These are phyloP conservation scores for Cladosporium austrohemisphaericum DNA, from an alignment of 2,329 filamentous ascomycete species.

Conservation along the genomic window DNA sequence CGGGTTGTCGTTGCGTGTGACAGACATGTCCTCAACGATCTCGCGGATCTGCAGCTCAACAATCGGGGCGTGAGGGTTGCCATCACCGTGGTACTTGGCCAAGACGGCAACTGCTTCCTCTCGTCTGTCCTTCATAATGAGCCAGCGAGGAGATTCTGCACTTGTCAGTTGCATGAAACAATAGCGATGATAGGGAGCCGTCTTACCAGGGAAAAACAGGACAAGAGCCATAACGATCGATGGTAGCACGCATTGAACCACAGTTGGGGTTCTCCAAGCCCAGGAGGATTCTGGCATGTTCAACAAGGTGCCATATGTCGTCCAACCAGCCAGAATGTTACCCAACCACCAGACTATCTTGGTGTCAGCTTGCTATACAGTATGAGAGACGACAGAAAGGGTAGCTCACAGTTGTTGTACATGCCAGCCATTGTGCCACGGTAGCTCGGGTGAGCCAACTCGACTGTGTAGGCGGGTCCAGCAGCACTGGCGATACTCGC, in stretches of 20 bases:
- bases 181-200: neutral
- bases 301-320: constrained; percentile 37
- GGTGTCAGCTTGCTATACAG: neutral
- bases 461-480: constrained; percentile 59
- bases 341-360: constrained; percentile 40
- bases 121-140: constrained; percentile 51
- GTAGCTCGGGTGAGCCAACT: constrained; percentile 59
- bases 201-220: constrained; percentile 42
- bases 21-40: constrained; percentile 25
- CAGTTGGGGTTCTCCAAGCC: constrained; percentile 45
- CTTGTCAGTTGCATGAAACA: neutral
- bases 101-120: constrained; percentile 58
- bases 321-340: constrained; percentile 53
- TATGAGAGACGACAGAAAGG: neutral
- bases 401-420: constrained; percentile 40
- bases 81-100: constrained; percentile 55
- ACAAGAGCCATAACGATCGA: constrained; percentile 37
- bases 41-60: constrained; percentile 37
- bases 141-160: constrained; percentile 59
- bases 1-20: constrained; percentile 16
- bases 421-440: constrained; percentile 59
- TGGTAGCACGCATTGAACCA: constrained; percentile 28
- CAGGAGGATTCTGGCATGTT: constrained; percentile 24
- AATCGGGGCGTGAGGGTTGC: constrained; percentile 33
- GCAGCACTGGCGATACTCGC: constrained; percentile 53